Evolutionary conservation across 2,329 filamentous ascomycete species (phyloP).

Genomic region (Myriosclerotinia scirpicola): DNA sequence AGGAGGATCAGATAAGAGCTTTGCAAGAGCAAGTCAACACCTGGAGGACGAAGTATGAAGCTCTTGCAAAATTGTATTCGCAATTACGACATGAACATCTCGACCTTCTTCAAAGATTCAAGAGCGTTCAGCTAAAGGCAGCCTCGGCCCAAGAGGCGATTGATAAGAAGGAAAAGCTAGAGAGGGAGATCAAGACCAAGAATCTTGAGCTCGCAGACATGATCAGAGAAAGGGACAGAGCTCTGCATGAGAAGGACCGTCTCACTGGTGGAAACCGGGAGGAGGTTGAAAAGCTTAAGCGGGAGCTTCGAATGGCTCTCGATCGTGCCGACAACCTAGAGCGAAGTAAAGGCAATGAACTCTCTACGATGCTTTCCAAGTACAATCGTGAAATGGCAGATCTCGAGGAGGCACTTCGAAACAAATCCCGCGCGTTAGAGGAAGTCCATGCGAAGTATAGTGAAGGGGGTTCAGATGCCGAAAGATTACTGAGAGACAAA

Average conservation of each 20-base stretch:
- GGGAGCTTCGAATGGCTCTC: slow-evolving; percentile 87
- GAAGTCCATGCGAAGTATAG: slow-evolving; percentile 75
- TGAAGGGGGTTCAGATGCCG: slow-evolving; percentile 82
- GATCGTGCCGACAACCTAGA: slow-evolving; percentile 92
- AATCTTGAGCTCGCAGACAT: slow-evolving; percentile 98
- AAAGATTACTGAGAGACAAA: slow-evolving; percentile 84
- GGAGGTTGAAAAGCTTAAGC: slow-evolving; percentile 89
- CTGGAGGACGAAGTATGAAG: slow-evolving; percentile 96
- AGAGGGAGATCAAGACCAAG: slow-evolving; percentile 98
- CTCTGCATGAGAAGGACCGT: slow-evolving; percentile 89
- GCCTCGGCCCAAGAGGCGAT: slow-evolving; percentile 97
- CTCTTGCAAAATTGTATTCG: slow-evolving; percentile 93
- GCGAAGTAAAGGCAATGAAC: slow-evolving; percentile 88
- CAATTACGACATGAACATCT: slow-evolving; percentile 94
- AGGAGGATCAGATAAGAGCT: slow-evolving; percentile 90
- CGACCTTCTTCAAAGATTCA: slow-evolving; percentile 93
- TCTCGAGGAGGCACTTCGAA: slow-evolving; percentile 85
- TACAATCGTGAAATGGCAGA: slow-evolving; percentile 98
- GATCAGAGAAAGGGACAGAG: slow-evolving; percentile 94
- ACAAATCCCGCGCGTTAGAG: slow-evolving; percentile 84
- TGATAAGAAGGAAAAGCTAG: slow-evolving; percentile 88
- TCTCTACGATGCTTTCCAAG: slow-evolving; percentile 90
- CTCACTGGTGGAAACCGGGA: slow-evolving; percentile 84
- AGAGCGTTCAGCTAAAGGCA: slow-evolving; percentile 92
- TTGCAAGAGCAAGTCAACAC: slow-evolving; percentile 97